A percentile compares a stretch with the other conserved stretches of the same genome.
Conservation (phyloP, 495 filamentous ascomycete species). For the Tetracladium marchalianum region DNA sequence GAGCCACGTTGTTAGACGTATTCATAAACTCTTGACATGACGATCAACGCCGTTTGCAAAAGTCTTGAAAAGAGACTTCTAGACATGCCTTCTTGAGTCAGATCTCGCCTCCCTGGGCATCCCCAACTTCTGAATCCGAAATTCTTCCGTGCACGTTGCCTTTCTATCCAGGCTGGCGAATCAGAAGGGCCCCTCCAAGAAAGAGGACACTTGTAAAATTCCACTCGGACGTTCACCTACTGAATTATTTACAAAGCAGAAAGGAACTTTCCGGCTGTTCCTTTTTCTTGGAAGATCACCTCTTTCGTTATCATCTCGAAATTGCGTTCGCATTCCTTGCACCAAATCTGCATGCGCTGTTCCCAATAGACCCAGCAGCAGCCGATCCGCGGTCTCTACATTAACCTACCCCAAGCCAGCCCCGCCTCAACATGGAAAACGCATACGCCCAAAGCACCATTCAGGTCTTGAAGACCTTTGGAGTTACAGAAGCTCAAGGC, state of each 20-base stretch:
- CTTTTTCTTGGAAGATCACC: constrained; percentile 18
- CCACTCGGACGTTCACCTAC: constrained; percentile 6
- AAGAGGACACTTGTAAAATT: constrained; percentile 10
- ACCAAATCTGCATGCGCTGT: constrained; percentile 10
- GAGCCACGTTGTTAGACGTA: no score
- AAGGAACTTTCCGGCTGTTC: constrained; percentile 7
- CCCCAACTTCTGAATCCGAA: no score
- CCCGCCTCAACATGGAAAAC: constrained; percentile 55
- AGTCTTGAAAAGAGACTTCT: no score
- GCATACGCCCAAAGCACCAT: constrained; percentile 60
- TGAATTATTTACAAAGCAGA: constrained; percentile 1
- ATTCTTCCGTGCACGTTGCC: no score
- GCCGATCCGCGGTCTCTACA: constrained; percentile 4
- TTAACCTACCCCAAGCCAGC: not conserved
- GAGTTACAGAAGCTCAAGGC: constrained; percentile 55
- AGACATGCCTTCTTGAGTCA: no score
- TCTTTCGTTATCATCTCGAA: constrained; percentile 10
- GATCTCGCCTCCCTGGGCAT: no score
- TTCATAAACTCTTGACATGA: no score
- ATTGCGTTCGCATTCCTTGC: no score
- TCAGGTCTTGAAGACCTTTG: constrained; percentile 63
- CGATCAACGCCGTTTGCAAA: no score
- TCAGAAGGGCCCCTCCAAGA: not conserved
- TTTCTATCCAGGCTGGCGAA: no score
- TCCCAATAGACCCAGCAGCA: constrained; percentile 8